phyloP scores from a whole-genome alignment of 2,329 filamentous ascomycete species.

The Sporothrix protearum region DNA sequence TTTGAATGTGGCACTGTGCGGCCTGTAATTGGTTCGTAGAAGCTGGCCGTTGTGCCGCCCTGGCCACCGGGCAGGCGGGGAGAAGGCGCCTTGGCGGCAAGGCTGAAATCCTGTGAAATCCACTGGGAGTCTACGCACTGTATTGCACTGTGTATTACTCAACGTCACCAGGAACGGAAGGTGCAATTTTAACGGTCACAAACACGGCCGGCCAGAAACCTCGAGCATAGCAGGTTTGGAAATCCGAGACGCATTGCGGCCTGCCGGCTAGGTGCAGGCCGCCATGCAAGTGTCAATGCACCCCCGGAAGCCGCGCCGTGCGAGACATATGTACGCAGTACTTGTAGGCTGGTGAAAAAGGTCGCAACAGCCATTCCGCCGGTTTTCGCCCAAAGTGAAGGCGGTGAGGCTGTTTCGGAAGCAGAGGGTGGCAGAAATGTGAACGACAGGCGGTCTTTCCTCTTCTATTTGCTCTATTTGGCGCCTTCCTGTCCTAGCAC shows the following conservation, averaged over 20 bases:
- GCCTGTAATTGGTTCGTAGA: neutral
- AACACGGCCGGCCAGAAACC: too few relatives aligned
- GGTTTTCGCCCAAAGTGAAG: neutral
- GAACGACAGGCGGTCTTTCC: neutral
- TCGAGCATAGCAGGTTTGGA: too few relatives aligned
- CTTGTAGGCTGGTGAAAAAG: neutral
- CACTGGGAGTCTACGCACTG: neutral
- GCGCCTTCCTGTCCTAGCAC: neutral
- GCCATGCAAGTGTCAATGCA: neutral
- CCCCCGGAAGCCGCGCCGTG: neutral
- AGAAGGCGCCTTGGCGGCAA: conserved; percentile 16
- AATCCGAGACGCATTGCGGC: neutral
- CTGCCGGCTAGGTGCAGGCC: neutral
- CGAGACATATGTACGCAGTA: neutral
- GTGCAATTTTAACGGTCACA: neutral
- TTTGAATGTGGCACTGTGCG: neutral
- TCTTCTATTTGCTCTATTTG: neutral
- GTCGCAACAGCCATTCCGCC: neutral
- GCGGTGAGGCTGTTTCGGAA: neutral
- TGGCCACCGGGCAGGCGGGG: neutral
- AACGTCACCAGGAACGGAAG: neutral
- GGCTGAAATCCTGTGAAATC: neutral
- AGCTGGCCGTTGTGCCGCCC: neutral
- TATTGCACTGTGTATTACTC: neutral
- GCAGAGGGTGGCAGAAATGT: neutral